Conservation (phyloP, 306 rosid species). For the Herpetospermum pedunculosum region DNA sequence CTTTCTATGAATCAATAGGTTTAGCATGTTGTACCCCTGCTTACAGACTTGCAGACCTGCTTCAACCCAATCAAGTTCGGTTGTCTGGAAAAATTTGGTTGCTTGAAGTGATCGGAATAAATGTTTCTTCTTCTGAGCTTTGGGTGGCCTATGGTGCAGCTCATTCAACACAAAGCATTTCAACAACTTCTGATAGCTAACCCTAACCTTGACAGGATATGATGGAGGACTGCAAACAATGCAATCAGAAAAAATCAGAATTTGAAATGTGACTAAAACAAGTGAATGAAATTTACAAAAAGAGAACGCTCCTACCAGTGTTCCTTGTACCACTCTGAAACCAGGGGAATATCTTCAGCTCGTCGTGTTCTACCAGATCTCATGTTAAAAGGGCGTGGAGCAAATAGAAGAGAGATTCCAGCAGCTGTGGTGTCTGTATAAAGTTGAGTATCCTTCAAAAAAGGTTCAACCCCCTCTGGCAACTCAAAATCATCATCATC, state of each 20-base stretch:
- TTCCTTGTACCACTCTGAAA: slow-evolving; percentile 97
- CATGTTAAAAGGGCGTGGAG: slow-evolving; percentile 99
- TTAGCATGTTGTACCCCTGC: slow-evolving; percentile 98
- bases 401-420: slow-evolving; percentile 83
- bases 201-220: slow-evolving; percentile 96
- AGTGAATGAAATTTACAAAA: neutral
- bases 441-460: slow-evolving; percentile 73
- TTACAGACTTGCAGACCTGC: slow-evolving; percentile 98
- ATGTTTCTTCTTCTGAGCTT: slow-evolving; percentile 97
- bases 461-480: slow-evolving; percentile 91
- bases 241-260: slow-evolving; percentile 4
- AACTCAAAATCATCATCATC: slow-evolving; percentile 71
- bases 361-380: slow-evolving; percentile 95
- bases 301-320: slow-evolving; percentile 45
- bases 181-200: slow-evolving; percentile 86
- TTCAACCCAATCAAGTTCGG: slow-evolving; percentile 99
- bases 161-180: slow-evolving; percentile 96
- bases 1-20: slow-evolving; percentile 89
- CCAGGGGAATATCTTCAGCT: slow-evolving; percentile 94
- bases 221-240: slow-evolving; percentile 75
- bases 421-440: slow-evolving; percentile 97
- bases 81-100: slow-evolving; percentile 95
- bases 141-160: slow-evolving; percentile 97
- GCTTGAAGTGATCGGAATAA: slow-evolving; percentile 90
- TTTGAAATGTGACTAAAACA: neutral